Evolutionary conservation across 2,329 filamentous ascomycete species (phyloP).

Genomic region (Fusarium foetens): DNA sequence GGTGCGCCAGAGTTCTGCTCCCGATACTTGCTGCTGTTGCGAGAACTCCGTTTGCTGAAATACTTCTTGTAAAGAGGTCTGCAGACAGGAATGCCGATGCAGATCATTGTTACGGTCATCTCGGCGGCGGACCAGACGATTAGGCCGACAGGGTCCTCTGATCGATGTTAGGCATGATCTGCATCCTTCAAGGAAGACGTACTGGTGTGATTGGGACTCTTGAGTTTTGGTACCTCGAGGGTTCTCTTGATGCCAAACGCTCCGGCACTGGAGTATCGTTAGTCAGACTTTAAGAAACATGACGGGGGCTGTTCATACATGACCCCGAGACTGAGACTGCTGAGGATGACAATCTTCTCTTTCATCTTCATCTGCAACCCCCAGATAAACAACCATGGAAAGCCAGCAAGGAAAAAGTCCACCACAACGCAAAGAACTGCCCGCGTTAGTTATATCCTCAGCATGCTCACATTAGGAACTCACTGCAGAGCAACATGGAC

Average conservation of each 20-base stretch:
- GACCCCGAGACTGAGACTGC: conserved; percentile 55
- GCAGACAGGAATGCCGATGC: conserved; percentile 53
- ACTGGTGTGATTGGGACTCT: conserved; percentile 38
- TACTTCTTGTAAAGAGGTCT: conserved; percentile 50
- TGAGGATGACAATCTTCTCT: conserved; percentile 56
- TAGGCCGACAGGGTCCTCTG: conserved; percentile 50
- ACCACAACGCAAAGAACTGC: conserved; percentile 43
- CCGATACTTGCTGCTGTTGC: conserved; percentile 37
- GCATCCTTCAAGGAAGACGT: neutral
- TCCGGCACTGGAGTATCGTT: conserved; percentile 34
- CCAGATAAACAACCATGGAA: conserved; percentile 59
- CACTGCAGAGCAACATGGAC: conserved; percentile 39
- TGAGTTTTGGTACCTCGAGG: conserved; percentile 45
- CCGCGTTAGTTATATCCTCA: neutral
- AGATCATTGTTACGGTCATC: conserved; percentile 53
- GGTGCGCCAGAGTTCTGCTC: conserved; percentile 24
- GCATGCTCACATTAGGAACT: neutral
- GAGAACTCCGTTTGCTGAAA: conserved; percentile 33
- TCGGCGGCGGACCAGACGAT: conserved; percentile 54
- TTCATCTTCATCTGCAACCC: conserved; percentile 56
- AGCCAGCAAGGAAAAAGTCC: conserved; percentile 54
- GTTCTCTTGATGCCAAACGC: conserved; percentile 46
- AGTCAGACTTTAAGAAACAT: rapidly evolving
- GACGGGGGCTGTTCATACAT: conserved; percentile 44
- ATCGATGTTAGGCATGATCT: neutral